Conservation (phyloP, 2,329 filamentous ascomycete genomes). For the Ophiostoma triangulosporum region DNA sequence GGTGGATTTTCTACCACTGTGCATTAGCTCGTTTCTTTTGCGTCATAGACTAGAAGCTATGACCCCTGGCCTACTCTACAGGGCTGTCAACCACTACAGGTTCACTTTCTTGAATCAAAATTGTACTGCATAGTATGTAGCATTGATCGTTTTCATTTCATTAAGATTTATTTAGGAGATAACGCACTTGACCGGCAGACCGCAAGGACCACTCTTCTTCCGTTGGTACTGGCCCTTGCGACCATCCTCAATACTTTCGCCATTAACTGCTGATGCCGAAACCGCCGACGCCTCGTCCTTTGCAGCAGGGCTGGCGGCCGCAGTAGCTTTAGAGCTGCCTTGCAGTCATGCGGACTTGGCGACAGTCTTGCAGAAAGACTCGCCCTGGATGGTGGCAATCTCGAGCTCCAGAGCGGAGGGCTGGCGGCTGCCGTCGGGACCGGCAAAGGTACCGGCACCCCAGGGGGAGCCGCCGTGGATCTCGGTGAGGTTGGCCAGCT, state of each 20-base stretch:
- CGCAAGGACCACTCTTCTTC: slow-evolving; percentile 14
- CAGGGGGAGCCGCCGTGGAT: slow-evolving; percentile 78
- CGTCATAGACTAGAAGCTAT: neutral
- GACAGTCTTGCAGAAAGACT: slow-evolving; percentile 67
- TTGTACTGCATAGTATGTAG: too few relatives aligned
- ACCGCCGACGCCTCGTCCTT: slow-evolving; percentile 1
- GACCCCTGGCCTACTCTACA: neutral
- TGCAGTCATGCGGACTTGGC: slow-evolving; percentile 66
- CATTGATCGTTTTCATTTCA: neutral
- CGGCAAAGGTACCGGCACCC: slow-evolving; percentile 87
- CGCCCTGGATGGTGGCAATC: slow-evolving; percentile 71
- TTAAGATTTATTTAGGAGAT: neutral
- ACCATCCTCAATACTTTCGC: too few relatives aligned
- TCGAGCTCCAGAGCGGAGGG: slow-evolving; percentile 62
- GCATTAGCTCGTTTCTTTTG: neutral
- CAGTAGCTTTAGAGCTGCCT: slow-evolving; percentile 31
- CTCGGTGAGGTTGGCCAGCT: slow-evolving; percentile 60
- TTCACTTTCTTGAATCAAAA: neutral
- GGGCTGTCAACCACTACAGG: neutral
- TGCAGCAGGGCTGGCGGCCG: slow-evolving; percentile 4
- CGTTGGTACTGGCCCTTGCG: too few relatives aligned
- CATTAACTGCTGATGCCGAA: slow-evolving; percentile 13
- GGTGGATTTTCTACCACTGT: neutral
- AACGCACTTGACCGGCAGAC: slow-evolving; percentile 14
- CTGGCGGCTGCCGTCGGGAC: slow-evolving; percentile 68